Evolutionary conservation across 2,329 filamentous ascomycete species (phyloP).

Genomic region (Stagonosporopsis vannaccii): DNA sequence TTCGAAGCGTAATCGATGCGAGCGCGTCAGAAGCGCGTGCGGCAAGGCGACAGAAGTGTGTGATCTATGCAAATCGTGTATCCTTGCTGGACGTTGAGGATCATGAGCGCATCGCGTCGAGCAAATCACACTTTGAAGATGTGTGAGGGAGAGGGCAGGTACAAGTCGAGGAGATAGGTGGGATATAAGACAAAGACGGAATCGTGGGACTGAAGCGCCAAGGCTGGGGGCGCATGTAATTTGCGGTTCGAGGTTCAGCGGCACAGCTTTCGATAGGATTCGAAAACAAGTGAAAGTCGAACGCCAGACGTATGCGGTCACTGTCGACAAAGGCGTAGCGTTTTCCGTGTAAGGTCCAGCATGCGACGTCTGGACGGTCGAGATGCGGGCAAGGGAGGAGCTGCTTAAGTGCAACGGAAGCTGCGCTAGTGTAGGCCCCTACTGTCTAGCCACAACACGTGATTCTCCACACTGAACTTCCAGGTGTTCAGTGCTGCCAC

Average conservation of each 20-base stretch:
- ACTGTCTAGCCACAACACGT: conserved; percentile 20
- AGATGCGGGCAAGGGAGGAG: conserved; percentile 21
- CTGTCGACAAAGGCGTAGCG: not conserved
- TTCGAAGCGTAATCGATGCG: conserved; percentile 10
- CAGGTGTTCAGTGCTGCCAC: conserved; percentile 31
- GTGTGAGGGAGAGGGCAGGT: not conserved
- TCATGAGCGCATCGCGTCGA: conserved; percentile 11
- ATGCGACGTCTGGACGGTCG: not conserved
- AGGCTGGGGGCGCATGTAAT: not conserved
- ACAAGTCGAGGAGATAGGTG: not conserved
- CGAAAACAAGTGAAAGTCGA: no score
- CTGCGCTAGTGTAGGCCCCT: conserved; percentile 21
- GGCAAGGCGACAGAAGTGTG: not conserved
- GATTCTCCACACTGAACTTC: conserved; percentile 37
- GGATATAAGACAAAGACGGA: conserved; percentile 6
- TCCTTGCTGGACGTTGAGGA: not conserved
- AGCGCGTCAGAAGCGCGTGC: conserved; percentile 28
- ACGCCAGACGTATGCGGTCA: not conserved
- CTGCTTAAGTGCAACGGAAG: conserved; percentile 20
- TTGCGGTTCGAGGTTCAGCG: not conserved
- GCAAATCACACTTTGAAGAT: not conserved
- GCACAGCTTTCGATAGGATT: not conserved
- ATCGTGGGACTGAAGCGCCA: conserved; percentile 6
- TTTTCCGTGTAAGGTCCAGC: not conserved
- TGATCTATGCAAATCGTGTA: not conserved